A percentile compares a stretch with the other conserved stretches of the same genome.
These are phyloP conservation scores for Teunomyces tritomae DNA, from an alignment of 805 yeast species.

Conservation along the genomic window DNA sequence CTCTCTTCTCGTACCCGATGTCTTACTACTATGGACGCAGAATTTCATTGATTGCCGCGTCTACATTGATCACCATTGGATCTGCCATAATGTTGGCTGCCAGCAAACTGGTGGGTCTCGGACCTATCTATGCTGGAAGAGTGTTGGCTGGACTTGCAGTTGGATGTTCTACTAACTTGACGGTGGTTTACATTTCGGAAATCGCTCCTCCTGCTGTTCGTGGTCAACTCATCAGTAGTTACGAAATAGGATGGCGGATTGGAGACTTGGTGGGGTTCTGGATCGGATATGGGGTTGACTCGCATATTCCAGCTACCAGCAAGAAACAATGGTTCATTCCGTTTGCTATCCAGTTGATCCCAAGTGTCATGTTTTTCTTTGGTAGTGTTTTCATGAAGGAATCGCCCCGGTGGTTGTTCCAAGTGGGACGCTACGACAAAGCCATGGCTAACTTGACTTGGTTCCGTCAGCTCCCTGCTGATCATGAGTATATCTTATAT, in stretches of 20 bases:
- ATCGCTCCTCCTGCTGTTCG: slow-evolving; percentile 36
- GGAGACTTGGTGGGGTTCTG: slow-evolving; percentile 41
- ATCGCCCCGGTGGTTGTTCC: slow-evolving; percentile 37
- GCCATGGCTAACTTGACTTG: slow-evolving; percentile 33
- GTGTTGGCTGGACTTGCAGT: slow-evolving; percentile 36
- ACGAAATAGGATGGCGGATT: slow-evolving; percentile 39
- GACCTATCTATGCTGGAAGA: slow-evolving; percentile 37
- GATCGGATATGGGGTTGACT: slow-evolving; percentile 33
- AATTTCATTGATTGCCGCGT: slow-evolving; percentile 29
- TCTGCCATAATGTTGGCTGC: slow-evolving; percentile 39
- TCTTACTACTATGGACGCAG: slow-evolving; percentile 34
- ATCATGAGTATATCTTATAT: slow-evolving; percentile 32
- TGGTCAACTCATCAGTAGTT: slow-evolving; percentile 30
- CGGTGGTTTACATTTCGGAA: slow-evolving; percentile 36
- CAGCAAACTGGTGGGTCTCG: slow-evolving; percentile 22
- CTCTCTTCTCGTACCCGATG: slow-evolving; percentile 35
- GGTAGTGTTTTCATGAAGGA: slow-evolving; percentile 34
- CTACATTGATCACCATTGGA: slow-evolving; percentile 31
- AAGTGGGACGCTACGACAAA: slow-evolving; percentile 27
- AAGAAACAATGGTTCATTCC: slow-evolving; percentile 39
- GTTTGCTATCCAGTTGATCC: slow-evolving; percentile 38
- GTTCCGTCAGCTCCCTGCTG: slow-evolving; percentile 33
- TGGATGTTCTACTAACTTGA: slow-evolving; percentile 35
- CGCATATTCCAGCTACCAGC: slow-evolving; percentile 19
- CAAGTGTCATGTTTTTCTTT: slow-evolving; percentile 32